Percentiles rank a stretch among this genome's conserved stretches.
phyloP scores from a whole-genome alignment of 805 yeast species.

The Priceomyces fermenticarens region DNA sequence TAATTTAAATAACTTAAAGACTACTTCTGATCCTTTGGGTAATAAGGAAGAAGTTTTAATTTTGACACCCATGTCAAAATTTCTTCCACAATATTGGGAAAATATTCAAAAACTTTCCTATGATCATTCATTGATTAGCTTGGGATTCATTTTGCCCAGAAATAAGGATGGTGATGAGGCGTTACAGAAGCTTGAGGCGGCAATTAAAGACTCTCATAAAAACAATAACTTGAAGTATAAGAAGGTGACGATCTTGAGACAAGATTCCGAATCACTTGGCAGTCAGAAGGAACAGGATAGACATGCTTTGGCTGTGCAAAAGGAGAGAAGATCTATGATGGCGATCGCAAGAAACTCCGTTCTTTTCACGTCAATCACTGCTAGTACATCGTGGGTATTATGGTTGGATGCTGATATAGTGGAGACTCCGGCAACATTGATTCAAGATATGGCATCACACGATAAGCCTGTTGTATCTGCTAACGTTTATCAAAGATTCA shows the following conservation, averaged over 20 bases:
- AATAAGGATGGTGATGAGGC: constrained; percentile 79
- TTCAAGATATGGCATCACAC: constrained; percentile 84
- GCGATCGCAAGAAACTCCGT: constrained; percentile 92
- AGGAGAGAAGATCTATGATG: constrained; percentile 86
- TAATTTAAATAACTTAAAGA: constrained; percentile 74
- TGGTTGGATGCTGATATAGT: constrained; percentile 96
- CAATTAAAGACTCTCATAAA: constrained; percentile 63
- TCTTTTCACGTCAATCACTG: constrained; percentile 82
- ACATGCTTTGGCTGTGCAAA: constrained; percentile 84
- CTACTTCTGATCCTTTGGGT: constrained; percentile 67
- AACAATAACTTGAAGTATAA: constrained; percentile 62
- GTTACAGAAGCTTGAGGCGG: constrained; percentile 65
- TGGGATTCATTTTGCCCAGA: constrained; percentile 91
- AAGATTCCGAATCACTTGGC: constrained; percentile 76
- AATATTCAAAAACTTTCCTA: constrained; percentile 72
- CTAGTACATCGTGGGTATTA: constrained; percentile 89
- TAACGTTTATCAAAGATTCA: constrained; percentile 85
- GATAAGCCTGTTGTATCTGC: constrained; percentile 88
- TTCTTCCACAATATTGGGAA: constrained; percentile 84
- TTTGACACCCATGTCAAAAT: constrained; percentile 86
- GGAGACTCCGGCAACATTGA: constrained; percentile 78
- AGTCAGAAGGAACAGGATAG: constrained; percentile 83
- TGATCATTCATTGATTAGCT: constrained; percentile 79
- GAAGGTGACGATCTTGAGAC: constrained; percentile 84
- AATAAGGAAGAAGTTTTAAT: constrained; percentile 82